A percentile compares a stretch with the other conserved stretches of the same genome.
Evolutionary conservation across 1,284 basidiomycete species (phyloP).

Genomic region (Austroboletus rostrupii): DNA sequence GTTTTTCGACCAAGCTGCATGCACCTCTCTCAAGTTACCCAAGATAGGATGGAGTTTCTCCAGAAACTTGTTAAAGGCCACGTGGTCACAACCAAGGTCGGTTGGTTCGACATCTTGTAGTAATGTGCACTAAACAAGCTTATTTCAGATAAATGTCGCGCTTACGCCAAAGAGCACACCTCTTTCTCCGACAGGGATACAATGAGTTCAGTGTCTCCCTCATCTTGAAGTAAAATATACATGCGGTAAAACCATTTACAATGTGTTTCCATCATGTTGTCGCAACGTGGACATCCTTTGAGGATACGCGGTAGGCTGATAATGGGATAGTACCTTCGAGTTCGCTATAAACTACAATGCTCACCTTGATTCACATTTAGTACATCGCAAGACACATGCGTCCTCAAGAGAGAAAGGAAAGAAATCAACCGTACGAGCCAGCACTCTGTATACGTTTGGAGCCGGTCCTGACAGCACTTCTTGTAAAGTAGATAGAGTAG

Average conservation of each 20-base stretch:
- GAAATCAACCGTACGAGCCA: constrained; percentile 53
- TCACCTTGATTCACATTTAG: constrained; percentile 49
- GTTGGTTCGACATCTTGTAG: constrained; percentile 41
- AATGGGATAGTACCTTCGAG: not conserved
- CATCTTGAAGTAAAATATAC: constrained; percentile 49
- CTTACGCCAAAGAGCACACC: constrained; percentile 24
- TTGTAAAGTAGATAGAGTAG: constrained; percentile 32
- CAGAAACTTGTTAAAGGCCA: constrained; percentile 36
- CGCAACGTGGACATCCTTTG: constrained; percentile 47
- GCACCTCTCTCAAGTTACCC: constrained; percentile 36
- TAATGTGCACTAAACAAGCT: constrained; percentile 37
- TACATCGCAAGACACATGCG: constrained; percentile 47
- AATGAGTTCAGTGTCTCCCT: constrained; percentile 36
- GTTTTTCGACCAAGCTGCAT: constrained; percentile 23
- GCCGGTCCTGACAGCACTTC: constrained; percentile 35
- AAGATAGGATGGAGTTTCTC: constrained; percentile 41
- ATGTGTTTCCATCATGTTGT: constrained; percentile 47
- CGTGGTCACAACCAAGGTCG: constrained; percentile 39
- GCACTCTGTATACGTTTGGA: constrained; percentile 41
- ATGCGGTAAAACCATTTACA: constrained; percentile 46
- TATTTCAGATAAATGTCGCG: not conserved
- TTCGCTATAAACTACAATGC: constrained; percentile 11
- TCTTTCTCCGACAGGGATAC: constrained; percentile 45
- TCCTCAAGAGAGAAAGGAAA: constrained; percentile 48
- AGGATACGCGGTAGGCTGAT: constrained; percentile 42